A percentile compares a stretch with the other conserved stretches of the same genome.
phyloP scores from a whole-genome alignment of 1,284 basidiomycete genomes.

The Coniferiporia weirii region DNA sequence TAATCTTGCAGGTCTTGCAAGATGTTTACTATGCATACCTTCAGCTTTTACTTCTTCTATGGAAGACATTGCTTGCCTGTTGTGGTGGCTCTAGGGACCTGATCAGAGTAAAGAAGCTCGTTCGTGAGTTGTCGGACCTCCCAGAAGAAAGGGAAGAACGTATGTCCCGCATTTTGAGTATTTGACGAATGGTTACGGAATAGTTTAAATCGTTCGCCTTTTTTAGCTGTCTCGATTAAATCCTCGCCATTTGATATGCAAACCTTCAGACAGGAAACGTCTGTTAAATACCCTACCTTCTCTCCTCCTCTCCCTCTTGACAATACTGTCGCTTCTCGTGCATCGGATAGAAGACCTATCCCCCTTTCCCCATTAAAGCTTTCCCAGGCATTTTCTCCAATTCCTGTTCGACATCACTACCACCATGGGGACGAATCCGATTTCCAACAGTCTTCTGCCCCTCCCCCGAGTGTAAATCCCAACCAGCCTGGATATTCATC shows the following conservation, averaged over 20 bases:
- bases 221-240: conserved; percentile 54
- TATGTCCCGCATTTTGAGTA: conserved; percentile 25
- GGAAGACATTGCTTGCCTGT: conserved; percentile 92
- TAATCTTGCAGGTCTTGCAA: neutral
- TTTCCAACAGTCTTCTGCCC: conserved; percentile 31
- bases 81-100: conserved; percentile 91
- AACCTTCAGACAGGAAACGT: conserved; percentile 81
- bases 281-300: conserved; percentile 93
- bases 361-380: conserved; percentile 40
- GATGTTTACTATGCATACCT: neutral
- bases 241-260: conserved; percentile 87
- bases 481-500: conserved; percentile 40
- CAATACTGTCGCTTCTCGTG: conserved; percentile 35
- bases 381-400: conserved; percentile 87
- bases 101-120: conserved; percentile 76
- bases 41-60: conserved; percentile 88
- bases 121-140: conserved; percentile 78
- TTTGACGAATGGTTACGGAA: conserved; percentile 3
- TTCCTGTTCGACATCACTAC: conserved; percentile 89
- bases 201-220: conserved; percentile 1
- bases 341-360: conserved; percentile 24
- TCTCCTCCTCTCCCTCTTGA: conserved; percentile 54
- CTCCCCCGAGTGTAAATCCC: conserved; percentile 23
- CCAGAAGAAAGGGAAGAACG: conserved; percentile 61
- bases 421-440: conserved; percentile 69